Percentiles rank a stretch among this genome's conserved stretches.
phyloP scores from a whole-genome alignment of 2,329 filamentous ascomycete species.

The Trichoderma sp. region DNA sequence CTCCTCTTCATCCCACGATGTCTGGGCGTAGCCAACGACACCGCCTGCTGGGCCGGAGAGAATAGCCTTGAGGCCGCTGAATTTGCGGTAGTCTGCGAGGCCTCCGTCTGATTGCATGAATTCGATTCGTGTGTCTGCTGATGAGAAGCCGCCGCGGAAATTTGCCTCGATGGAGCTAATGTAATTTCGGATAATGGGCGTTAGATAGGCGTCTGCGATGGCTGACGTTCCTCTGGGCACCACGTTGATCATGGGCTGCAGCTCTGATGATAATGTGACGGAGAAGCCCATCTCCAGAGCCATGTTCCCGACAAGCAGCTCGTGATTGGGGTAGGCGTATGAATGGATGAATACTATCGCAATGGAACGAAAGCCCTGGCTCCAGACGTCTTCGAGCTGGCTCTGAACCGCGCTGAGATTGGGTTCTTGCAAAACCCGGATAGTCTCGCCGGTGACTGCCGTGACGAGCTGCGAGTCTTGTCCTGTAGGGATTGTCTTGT shows the following conservation, averaged over 20 bases:
- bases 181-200: slow-evolving; percentile 42
- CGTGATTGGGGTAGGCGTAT: slow-evolving; percentile 63
- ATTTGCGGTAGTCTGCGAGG: slow-evolving; percentile 58
- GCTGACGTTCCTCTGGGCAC: slow-evolving; percentile 49
- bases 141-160: slow-evolving; percentile 40
- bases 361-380: slow-evolving; percentile 55
- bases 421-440: slow-evolving; percentile 65
- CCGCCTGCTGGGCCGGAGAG: slow-evolving; percentile 76
- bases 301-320: slow-evolving; percentile 40
- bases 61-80: slow-evolving; percentile 70
- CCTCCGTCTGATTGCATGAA: slow-evolving; percentile 68
- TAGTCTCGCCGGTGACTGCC: slow-evolving; percentile 67
- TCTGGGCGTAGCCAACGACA: slow-evolving; percentile 74
- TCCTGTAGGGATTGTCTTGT: slow-evolving; percentile 46
- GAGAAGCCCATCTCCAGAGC: slow-evolving; percentile 47
- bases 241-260: slow-evolving; percentile 47
- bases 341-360: slow-evolving; percentile 72
- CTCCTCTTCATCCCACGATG: slow-evolving; percentile 68
- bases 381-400: slow-evolving; percentile 62
- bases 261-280: slow-evolving; percentile 41
- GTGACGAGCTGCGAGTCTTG: slow-evolving; percentile 61
- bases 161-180: slow-evolving; percentile 41
- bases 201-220: slow-evolving; percentile 48
- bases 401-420: slow-evolving; percentile 54
- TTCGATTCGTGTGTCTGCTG: slow-evolving; percentile 57